Evolutionary conservation across 2,329 filamentous ascomycete genomes (phyloP), one percentile per base, ranked within the genome.

Genomic region (Xylariaceae sp.): DNA sequence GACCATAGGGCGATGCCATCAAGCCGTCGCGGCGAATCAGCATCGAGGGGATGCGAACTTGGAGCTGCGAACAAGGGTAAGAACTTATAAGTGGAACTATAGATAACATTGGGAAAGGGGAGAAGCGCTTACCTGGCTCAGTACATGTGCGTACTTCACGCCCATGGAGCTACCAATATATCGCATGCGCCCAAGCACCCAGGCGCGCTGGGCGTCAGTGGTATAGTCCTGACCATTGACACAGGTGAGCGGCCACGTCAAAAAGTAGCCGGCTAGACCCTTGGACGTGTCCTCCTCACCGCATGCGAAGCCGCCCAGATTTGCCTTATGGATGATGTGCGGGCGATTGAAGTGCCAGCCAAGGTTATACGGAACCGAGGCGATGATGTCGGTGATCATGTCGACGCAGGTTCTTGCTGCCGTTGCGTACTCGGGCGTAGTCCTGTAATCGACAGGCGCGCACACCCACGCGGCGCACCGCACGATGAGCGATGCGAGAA

Each of bases 381-480:
- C 76, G 39, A 83, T 69, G 29, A 83, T 73, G 49, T 82, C 79
- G 3, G 71, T 69, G 47, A 82, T 77, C 39, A 67, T 68, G 34
- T 78, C 72, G 30, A 67, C 66, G 38, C 71, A 78, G 2, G 67
- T 67, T 29, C 72, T 62, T 13, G 73, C 69, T 4, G 75, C 73
- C 1, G 71, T 71, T 9, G 76, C 76, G 49, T 82, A 83, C 57
- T 82, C 76, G 15, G 76, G 72, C 4, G 78, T 82, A 1, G 78
- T 81, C 32, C 78, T 68, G 53, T 81, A 82, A 57, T 83, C 79
- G 8, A 78, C 69, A 0, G 79, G 79, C 8, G 71, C 66, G 56
- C 75, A 78, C 18, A 77, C 65, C 78, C 78, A 82, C 2, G 79
- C 79, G 6, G 74, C 71, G 51, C 77, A 81, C 6, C 79, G 73